phyloP scores from a whole-genome alignment of 2,329 filamentous ascomycete genomes.

The Leptodontidium sp. region DNA sequence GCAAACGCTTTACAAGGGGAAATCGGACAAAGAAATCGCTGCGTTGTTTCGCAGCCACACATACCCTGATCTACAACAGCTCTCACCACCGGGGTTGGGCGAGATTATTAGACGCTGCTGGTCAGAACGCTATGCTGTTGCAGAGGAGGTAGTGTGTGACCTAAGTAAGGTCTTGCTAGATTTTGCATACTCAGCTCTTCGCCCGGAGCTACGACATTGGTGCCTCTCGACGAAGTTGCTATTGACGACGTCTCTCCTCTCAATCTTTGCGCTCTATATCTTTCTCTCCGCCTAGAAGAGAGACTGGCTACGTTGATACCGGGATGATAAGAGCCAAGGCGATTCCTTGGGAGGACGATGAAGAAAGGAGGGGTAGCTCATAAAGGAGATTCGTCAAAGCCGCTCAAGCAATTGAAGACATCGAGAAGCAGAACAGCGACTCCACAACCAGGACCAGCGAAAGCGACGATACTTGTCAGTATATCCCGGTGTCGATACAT shows the following conservation, averaged over 20 bases:
- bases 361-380: not conserved
- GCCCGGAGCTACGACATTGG: not conserved
- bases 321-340: not conserved
- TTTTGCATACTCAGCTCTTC: constrained; percentile 1
- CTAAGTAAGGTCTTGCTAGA: not conserved
- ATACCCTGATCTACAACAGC: not conserved
- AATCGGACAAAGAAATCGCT: no score
- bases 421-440: not conserved
- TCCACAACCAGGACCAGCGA: not conserved
- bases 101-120: constrained; percentile 1
- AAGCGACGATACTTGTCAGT: not conserved
- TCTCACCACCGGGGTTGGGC: not conserved
- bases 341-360: not conserved
- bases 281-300: not conserved
- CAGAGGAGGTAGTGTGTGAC: not conserved
- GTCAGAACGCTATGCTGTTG: not conserved
- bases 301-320: not conserved
- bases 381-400: not conserved
- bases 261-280: not conserved
- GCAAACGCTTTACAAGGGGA: not conserved
- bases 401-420: not conserved
- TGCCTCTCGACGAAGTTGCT: constrained; percentile 2
- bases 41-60: no score
- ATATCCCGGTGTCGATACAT: constrained; percentile 1
- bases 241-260: not conserved